Base-by-base conservation (phyloP, 2,329 filamentous ascomycete genomes). In the Neofusicoccum parvum region DNA sequence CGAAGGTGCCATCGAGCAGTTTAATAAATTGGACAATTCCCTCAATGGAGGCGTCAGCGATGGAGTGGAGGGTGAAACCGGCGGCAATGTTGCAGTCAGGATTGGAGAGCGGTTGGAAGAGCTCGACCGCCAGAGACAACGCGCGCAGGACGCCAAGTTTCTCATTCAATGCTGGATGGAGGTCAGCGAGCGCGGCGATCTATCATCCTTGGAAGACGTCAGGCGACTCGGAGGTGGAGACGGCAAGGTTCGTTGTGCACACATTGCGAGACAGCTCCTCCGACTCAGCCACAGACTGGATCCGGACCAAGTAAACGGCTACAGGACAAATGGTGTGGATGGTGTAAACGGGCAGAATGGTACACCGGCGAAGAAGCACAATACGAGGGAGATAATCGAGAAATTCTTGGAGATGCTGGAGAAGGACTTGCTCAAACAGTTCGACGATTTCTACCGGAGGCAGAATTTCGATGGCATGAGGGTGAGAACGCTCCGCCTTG, bases 401-500 rank as follows among this genome's bases (percentile, higher is more conserved):
- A 97, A 97, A 76, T 99, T 98, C 78, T 92, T 94, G 32, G 95
- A 99, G 77, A 94, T 92, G 0, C 80, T 99, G 66, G 95, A 99
- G 78, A 96, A 98, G 75, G 95, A 99, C 74, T 83, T 99, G 45
- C 81, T 99, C 67, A 92, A 94, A 76, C 94, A 97, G 74, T 99
- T 99, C 79, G 96, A 99, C 82, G 92, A 96, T 74, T 97, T 94
- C 81, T 98, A 98, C 77, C 87, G 94, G 69, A 89, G 91, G 71
- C 93, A 96, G 72, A 97, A 98, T 79, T 97, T 96, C 74, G 92
- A 97, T 70, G 94, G 96, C 72, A 99, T 99, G 96, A 90, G 92
- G 80, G 67, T 71, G 50, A 56, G 59, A 62, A n/a, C 14, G 23
- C 6, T 50, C 36, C 17, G 11, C 36, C 36, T 32, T n/a, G 3